Conservation (phyloP, 768 basidiomycete species). For the Collybiopsis confluens region DNA sequence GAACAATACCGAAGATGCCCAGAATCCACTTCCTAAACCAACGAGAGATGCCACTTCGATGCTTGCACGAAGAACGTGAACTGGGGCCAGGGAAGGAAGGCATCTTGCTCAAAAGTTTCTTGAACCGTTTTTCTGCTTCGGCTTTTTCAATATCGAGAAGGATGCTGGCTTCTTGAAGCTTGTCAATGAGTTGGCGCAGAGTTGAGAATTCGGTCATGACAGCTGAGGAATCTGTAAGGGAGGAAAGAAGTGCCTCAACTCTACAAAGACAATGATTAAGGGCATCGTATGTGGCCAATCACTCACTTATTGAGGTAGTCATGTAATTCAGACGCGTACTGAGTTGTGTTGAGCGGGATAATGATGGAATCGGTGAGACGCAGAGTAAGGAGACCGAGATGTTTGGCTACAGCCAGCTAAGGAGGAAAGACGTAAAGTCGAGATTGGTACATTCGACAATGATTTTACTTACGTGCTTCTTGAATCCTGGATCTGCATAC, state of each 20-base stretch:
- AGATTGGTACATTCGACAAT: too few relatives aligned
- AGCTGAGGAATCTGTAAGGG: slow-evolving; percentile 9
- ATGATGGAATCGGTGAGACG: slow-evolving; percentile 50
- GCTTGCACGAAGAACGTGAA: slow-evolving; percentile 12
- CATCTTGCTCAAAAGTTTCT: slow-evolving; percentile 38
- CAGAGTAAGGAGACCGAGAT: slow-evolving; percentile 51
- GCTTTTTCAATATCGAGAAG: slow-evolving; percentile 57
- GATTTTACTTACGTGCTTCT: slow-evolving; percentile 55
- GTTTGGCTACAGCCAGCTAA: slow-evolving; percentile 55
- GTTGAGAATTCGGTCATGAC: slow-evolving; percentile 32
- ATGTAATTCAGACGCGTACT: slow-evolving; percentile 46
- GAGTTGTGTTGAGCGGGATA: slow-evolving; percentile 66
- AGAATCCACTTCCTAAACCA: slow-evolving; percentile 32
- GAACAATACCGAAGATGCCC: slow-evolving; percentile 34
- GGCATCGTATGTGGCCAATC: too few relatives aligned
- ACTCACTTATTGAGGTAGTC: slow-evolving; percentile 15
- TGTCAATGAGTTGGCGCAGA: slow-evolving; percentile 42
- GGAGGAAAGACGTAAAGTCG: too few relatives aligned
- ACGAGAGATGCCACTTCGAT: slow-evolving; percentile 16
- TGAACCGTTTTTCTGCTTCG: slow-evolving; percentile 49
- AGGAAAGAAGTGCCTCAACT: slow-evolving; percentile 3
- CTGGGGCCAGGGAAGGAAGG: slow-evolving; percentile 20
- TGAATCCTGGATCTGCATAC: slow-evolving; percentile 75
- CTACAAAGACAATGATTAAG: neutral
- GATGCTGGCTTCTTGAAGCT: slow-evolving; percentile 46